Conservation (phyloP, 768 basidiomycete species). For the Termitomyces sp. region DNA sequence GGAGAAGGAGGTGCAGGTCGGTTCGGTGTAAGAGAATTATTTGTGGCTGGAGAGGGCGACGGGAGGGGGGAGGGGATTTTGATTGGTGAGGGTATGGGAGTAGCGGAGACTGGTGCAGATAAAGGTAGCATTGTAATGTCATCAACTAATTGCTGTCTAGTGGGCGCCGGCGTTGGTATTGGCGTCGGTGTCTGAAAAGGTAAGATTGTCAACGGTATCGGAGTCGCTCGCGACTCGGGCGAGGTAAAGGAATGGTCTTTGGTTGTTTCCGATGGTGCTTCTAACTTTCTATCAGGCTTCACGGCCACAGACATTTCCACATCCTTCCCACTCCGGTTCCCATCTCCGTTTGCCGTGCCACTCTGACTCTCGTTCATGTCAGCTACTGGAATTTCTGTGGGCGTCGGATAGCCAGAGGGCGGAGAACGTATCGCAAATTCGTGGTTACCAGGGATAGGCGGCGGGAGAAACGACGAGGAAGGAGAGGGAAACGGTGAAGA, state of each 20-base stretch:
- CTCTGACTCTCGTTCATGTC: not conserved
- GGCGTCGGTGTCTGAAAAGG: not conserved
- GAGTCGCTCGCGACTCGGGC: not conserved
- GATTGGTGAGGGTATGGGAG: not conserved
- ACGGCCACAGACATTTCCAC: not conserved
- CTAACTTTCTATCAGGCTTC: not conserved
- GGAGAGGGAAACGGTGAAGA: conserved; percentile 54
- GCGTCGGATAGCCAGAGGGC: conserved; percentile 18
- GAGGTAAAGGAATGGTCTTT: not conserved
- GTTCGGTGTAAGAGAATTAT: conserved; percentile 13
- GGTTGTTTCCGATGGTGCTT: not conserved
- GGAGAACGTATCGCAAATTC: conserved; percentile 55
- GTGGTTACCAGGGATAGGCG: conserved; percentile 59
- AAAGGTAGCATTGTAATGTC: not conserved
- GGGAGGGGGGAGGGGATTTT: conserved; percentile 1
- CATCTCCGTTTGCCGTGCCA: not conserved
- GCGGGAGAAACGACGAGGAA: conserved; percentile 60
- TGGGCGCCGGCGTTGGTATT: not conserved
- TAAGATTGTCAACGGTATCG: conserved; percentile 2
- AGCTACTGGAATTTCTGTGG: not conserved
- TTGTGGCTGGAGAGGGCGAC: not conserved
- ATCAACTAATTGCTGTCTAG: not conserved
- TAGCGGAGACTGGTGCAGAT: not conserved
- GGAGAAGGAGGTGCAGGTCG: conserved; percentile 14
- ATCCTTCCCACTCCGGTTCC: not conserved